Evolutionary conservation across 2,329 filamentous ascomycete genomes (phyloP).

Genomic region (Pseudocercospora eumusae): DNA sequence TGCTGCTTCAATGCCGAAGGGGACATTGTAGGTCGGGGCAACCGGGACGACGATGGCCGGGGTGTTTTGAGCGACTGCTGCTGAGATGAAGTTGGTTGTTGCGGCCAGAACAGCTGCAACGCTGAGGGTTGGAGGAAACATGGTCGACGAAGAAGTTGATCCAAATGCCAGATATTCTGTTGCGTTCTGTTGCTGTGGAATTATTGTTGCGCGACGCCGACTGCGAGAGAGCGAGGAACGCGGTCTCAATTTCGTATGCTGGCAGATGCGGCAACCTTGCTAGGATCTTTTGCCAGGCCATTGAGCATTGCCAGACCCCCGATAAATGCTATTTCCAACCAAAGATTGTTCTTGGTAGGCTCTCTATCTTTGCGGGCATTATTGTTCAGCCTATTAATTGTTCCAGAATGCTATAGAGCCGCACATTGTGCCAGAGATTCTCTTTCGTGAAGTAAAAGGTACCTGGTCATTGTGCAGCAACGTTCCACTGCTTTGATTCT

Average conservation of each 20-base stretch:
- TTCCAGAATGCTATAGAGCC: background rate
- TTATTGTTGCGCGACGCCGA: too few relatives aligned
- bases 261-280: background rate
- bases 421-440: background rate
- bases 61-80: background rate
- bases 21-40: background rate
- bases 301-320: background rate
- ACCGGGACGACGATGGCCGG: background rate
- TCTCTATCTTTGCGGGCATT: background rate
- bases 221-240: background rate
- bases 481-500: background rate
- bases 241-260: background rate
- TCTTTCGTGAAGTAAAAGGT: background rate
- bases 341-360: background rate
- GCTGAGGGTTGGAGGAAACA: background rate
- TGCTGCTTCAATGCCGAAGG: background rate
- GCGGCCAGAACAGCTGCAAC: background rate
- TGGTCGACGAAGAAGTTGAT: background rate
- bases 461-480: background rate
- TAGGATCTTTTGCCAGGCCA: background rate
- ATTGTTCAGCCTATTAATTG: background rate
- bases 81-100: background rate
- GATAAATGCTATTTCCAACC: background rate
- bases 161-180: background rate
- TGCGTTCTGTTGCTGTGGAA: background rate